phyloP scores from a whole-genome alignment of 73 alveolate species.

The Symbiodinium pilosum region DNA sequence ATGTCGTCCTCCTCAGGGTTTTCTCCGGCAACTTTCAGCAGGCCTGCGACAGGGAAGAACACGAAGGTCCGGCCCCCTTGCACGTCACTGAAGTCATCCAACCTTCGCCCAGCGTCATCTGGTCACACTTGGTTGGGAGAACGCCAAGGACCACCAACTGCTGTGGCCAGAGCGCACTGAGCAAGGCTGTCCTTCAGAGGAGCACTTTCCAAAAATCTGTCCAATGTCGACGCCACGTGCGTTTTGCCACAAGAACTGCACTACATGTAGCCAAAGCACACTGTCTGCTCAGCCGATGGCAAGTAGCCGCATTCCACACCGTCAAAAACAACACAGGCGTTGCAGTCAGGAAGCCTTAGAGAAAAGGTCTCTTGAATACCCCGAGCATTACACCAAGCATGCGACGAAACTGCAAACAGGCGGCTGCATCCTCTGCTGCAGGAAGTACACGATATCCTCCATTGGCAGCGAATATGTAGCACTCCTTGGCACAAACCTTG shows the following conservation, averaged over 20 bases:
- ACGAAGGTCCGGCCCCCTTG: too few species aligned
- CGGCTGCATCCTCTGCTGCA: slow-evolving; percentile 15
- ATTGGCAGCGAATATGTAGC: slow-evolving; percentile 24
- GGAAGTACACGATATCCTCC: slow-evolving; percentile 53
- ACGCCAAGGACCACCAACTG: slow-evolving; percentile 44
- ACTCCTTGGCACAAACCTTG: slow-evolving; percentile 40
- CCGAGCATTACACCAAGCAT: background rate
- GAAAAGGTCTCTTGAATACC: background rate
- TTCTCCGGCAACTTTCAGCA: background rate
- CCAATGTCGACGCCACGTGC: too few species aligned
- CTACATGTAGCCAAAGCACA: background rate
- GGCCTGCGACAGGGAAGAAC: background rate
- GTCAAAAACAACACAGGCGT: slow-evolving; percentile 65
- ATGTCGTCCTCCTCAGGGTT: background rate
- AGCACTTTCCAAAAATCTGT: too few species aligned
- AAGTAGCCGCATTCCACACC: slow-evolving; percentile 25
- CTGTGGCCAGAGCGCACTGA: slow-evolving; percentile 50
- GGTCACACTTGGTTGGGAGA: background rate
- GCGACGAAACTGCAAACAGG: background rate
- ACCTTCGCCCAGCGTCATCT: slow-evolving; percentile 48
- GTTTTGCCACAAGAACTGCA: too few species aligned
- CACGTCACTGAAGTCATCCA: background rate
- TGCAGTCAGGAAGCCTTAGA: slow-evolving; percentile 87
- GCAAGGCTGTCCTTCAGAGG: slow-evolving; percentile 26
- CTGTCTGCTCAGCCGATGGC: slow-evolving; percentile 26